phyloP scores from a whole-genome alignment of 2,329 filamentous ascomycete species.

The Teratosphaeria destructans region DNA sequence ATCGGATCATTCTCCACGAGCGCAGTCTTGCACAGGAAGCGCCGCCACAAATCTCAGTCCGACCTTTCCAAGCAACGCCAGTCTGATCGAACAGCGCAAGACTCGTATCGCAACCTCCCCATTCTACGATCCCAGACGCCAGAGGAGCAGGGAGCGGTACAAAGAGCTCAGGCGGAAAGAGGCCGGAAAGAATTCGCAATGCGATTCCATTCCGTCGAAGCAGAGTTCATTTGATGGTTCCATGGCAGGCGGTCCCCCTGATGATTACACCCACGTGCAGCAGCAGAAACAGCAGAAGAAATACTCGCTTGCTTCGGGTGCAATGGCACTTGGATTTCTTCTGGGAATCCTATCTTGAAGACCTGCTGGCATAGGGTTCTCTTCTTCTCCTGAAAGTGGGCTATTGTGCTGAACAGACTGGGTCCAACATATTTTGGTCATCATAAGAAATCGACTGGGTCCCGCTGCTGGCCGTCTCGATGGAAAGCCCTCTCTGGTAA shows the following conservation, averaged over 20 bases:
- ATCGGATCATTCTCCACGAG: not conserved
- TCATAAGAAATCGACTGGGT: too few species aligned
- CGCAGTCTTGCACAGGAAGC: not conserved
- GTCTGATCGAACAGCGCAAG: not conserved
- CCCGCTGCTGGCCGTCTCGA: too few species aligned
- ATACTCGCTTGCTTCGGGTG: not conserved
- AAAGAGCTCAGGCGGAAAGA: not conserved
- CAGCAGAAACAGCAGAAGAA: not conserved
- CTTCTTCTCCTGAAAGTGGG: too few species aligned
- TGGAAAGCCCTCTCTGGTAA: too few species aligned
- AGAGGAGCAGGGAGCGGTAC: not conserved
- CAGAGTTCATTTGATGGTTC: not conserved
- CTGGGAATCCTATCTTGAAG: not conserved
- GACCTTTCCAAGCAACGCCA: not conserved
- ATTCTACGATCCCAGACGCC: not conserved
- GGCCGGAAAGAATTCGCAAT: not conserved
- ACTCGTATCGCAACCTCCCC: not conserved
- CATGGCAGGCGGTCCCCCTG: not conserved
- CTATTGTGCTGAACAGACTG: too few species aligned
- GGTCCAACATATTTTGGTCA: too few species aligned
- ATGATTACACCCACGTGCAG: not conserved
- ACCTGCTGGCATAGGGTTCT: not conserved
- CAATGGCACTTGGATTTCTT: not conserved
- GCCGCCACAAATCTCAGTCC: not conserved
- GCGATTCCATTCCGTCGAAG: not conserved